Percentiles rank a stretch among this genome's conserved stretches.
These are phyloP conservation scores for Hortiboletus flavorubellus DNA, from an alignment of 768 basidiomycete genomes.

Conservation along the genomic window DNA sequence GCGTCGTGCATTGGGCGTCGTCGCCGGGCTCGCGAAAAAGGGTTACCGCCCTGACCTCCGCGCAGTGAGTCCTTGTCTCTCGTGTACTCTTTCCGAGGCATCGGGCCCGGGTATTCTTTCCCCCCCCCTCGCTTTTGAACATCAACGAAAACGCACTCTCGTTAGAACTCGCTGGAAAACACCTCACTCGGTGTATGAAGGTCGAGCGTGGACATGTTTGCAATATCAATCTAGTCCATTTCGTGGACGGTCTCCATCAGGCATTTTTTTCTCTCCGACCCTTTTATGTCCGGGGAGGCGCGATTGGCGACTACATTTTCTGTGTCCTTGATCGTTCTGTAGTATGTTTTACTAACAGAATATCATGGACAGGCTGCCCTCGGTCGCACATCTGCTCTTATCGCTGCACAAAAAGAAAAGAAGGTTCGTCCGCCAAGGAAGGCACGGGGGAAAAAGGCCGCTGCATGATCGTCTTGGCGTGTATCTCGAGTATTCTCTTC, in stretches of 20 bases:
- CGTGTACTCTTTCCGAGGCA: neutral
- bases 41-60: slow-evolving; percentile 80
- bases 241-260: slow-evolving; percentile 22
- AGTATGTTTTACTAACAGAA: slow-evolving; percentile 44
- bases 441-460: slow-evolving; percentile 63
- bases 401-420: slow-evolving; percentile 67
- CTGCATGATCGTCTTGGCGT: slow-evolving; percentile 21
- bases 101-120: neutral
- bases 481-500: slow-evolving; percentile 24
- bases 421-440: slow-evolving; percentile 68
- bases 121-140: neutral
- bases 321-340: slow-evolving; percentile 26
- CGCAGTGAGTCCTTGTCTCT: slow-evolving; percentile 48
- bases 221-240: slow-evolving; percentile 49
- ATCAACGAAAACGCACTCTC: slow-evolving; percentile 58
- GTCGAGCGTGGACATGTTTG: slow-evolving; percentile 94
- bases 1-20: slow-evolving; percentile 68
- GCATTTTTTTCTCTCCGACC: slow-evolving; percentile 28
- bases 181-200: slow-evolving; percentile 60
- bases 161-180: slow-evolving; percentile 89
- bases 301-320: slow-evolving; percentile 24
- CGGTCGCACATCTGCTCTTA: slow-evolving; percentile 71
- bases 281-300: slow-evolving; percentile 29
- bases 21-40: slow-evolving; percentile 54
- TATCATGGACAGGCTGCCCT: slow-evolving; percentile 55